Conservation (phyloP, 257 asterid species). For the Nicotiana benthamiana region DNA sequence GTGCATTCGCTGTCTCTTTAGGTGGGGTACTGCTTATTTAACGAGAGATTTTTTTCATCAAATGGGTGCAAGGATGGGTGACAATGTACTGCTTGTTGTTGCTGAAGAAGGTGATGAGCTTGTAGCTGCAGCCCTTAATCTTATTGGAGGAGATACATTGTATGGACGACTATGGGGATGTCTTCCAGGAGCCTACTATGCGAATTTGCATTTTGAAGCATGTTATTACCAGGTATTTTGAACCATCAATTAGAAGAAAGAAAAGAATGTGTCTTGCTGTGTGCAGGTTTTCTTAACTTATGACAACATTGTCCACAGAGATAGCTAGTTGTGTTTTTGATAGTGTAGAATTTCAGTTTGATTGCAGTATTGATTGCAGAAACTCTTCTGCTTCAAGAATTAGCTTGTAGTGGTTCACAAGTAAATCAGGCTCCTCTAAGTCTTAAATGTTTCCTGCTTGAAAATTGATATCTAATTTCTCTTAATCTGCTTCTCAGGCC, state of each 20-base stretch:
- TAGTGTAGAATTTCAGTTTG: neutral
- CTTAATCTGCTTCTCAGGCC: slow-evolving; percentile 46
- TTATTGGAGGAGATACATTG: slow-evolving; percentile 83
- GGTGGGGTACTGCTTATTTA: slow-evolving; percentile 97
- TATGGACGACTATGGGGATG: slow-evolving; percentile 99
- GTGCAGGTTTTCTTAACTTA: neutral
- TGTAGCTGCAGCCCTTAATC: slow-evolving; percentile 90
- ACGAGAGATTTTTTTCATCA: slow-evolving; percentile 90
- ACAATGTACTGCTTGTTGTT: slow-evolving; percentile 64
- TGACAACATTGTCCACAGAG: neutral
- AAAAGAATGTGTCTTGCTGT: neutral
- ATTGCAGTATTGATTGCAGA: neutral
- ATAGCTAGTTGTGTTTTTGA: neutral
- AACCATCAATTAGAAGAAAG: neutral
- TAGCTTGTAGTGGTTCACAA: neutral
- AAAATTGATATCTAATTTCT: neutral
- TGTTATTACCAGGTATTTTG: slow-evolving; percentile 86
- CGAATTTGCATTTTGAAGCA: slow-evolving; percentile 90
- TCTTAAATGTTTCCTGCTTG: neutral
- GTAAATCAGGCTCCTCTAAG: neutral
- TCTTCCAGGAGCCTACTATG: slow-evolving; percentile 74
- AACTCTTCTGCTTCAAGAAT: neutral
- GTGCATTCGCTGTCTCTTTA: slow-evolving; percentile 13
- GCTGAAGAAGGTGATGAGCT: slow-evolving; percentile 81
- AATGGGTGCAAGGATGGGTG: slow-evolving; percentile 91